Evolutionary conservation across 441 rosid species (phyloP), one percentile per base, ranked within the genome.

Genomic region (Monsonia emarginata): DNA sequence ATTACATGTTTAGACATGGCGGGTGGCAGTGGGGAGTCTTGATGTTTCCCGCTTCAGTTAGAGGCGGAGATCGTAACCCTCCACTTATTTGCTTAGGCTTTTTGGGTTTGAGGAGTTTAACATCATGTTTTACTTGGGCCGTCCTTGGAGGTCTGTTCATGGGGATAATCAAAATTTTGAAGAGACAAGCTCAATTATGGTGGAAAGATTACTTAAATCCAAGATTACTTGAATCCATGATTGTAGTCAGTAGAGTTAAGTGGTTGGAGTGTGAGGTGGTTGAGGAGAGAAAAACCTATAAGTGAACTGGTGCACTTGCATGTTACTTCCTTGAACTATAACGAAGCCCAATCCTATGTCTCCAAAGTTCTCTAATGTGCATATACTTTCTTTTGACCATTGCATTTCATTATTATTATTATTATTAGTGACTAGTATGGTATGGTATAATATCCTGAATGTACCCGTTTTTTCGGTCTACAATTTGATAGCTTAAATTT

Each of bases 401-500:
- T 16, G 14, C 4, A 40, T 9, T 14, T 44, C 50, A 14, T 44
- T 18, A 40, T 40, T 0, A 9, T 40, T 14, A 44, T n/a, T 44
- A 14, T 44, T 44, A 16, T 14, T 44, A 44, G 14, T 5, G 50
- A 16, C 14, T 44, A 4, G 50, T 7, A 13, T 50, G 26, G 26
- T 50, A 19, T 21, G 11, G 24, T 50, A 50, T 50, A 21, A 19
- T 36, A 7, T 5, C 52, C 13, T 42, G n/a, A 42, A 42, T 61
- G 68, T 24, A 62, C 61, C 19, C 38, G 46, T 68, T 31, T 46
- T 67, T 65, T 70, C n/a, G n/a, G 36, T 8, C 36, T 31, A 31
- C 7, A 50, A 50, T 50, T 44, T 50, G 57, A 50, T 50, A 21
- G 24, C 36, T 3, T 2, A 50, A 50, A 16, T 19, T 50, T 50